Evolutionary conservation across 192 early-diverging fungal genomes (phyloP), one percentile per base, ranked within the genome.

Genomic region (Endogone sp.): DNA sequence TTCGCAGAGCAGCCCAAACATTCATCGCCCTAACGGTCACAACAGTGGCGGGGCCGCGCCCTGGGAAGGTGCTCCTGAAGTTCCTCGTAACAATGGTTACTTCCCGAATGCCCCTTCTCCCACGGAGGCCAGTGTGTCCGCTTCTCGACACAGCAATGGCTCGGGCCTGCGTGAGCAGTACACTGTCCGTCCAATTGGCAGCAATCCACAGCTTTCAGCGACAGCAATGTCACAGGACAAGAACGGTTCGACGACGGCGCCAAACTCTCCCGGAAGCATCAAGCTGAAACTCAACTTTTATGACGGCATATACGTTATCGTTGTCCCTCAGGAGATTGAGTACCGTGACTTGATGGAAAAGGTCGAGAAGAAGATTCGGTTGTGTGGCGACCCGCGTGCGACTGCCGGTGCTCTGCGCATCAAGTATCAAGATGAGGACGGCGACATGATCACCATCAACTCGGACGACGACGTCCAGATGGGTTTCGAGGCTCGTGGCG

Each of bases 401-500:
- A 78, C 79, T 71, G 62, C 83, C 74, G 61, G 82, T 75, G 63
- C 79, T 84, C 60, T 90, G 72, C 84, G 87, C 57, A 89, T 99
- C 65, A 86, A 88, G 71, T 98, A 98, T 72, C 87, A 90, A 73
- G 96, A 99, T 71, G 95, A 98, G 76, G 96, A 96, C 71, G 92
- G 93, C 54, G 95, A 98, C 71, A 86, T 89, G 73, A 89, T 96
- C 23, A 88, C 87, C 44, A 88, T 99, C 57, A 89, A 90, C 67
- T 90, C 87, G 22, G 90, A 97, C 74, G 94, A 94, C 62, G 97
- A 99, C 72, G 91, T 99, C 29, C 88, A 85, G 57, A 79, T 96
- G 88, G 95, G 94, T 4, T 95, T 99, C 82, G 95, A 95, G 76
- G 83, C 77, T 31, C 73, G 77, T 10, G 75, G 79, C 2, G 72